These are phyloP conservation scores for Phalaenopsis aphrodite DNA, from an alignment of 106 monocot species.

Conservation along the genomic window DNA sequence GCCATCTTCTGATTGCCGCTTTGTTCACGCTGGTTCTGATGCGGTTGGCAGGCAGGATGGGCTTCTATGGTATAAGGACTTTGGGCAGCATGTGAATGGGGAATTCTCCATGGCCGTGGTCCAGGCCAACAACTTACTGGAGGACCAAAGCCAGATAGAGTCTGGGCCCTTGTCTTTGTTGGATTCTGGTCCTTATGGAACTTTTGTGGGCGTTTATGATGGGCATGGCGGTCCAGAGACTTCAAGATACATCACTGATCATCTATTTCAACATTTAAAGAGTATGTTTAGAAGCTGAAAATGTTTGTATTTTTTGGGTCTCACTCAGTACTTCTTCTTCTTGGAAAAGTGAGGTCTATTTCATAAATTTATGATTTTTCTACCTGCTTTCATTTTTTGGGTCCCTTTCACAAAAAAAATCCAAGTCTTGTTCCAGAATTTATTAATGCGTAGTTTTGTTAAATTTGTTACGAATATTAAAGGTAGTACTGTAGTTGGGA, in stretches of 20 bases:
- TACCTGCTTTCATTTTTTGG: background rate
- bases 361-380: background rate
- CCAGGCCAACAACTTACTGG: conserved; percentile 23
- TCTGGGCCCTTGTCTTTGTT: conserved; percentile 14
- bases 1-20: conserved; percentile 9
- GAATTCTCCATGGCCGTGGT: conserved; percentile 31
- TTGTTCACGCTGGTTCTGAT: conserved; percentile 7
- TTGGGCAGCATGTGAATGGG: conserved; percentile 18
- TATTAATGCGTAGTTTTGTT: background rate
- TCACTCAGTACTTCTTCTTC: no score
- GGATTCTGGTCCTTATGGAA: conserved; percentile 20
- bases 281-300: conserved; percentile 10
- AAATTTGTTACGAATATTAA: background rate
- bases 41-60: conserved; percentile 19
- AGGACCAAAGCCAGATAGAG: conserved; percentile 29
- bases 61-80: conserved; percentile 26
- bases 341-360: background rate
- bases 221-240: conserved; percentile 30
- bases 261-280: conserved; percentile 27
- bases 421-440: background rate
- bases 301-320: background rate
- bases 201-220: conserved; percentile 29
- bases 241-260: conserved; percentile 23
- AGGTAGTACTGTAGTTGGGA: background rate
- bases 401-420: background rate